Evolutionary conservation across 148 eudicot species (phyloP).

Genomic region (Spergularia marina): DNA sequence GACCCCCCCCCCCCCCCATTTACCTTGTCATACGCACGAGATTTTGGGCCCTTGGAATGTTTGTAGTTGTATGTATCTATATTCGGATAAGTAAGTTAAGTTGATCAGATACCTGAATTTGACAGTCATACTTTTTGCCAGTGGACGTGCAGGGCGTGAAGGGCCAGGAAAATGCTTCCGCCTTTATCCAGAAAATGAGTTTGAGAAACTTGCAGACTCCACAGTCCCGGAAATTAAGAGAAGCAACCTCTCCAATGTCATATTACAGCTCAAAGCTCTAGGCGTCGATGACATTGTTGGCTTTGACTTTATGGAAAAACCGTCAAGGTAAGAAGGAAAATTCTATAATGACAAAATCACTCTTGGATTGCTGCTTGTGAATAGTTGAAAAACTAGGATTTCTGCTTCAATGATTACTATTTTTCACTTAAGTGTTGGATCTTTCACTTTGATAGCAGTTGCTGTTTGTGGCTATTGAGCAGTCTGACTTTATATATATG

Average conservation of each 20-base stretch:
- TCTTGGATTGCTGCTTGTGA: neutral
- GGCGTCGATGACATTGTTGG: conserved; percentile 83
- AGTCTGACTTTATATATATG: neutral
- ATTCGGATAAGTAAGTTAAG: neutral
- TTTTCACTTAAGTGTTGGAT: no score
- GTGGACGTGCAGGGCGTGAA: conserved; percentile 99
- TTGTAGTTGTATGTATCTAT: neutral
- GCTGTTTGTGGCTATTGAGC: neutral
- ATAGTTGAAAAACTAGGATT: neutral
- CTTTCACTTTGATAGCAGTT: neutral
- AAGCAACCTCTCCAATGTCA: conserved; percentile 76
- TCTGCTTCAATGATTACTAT: neutral
- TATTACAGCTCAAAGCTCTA: conserved; percentile 90
- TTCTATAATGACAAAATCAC: neutral
- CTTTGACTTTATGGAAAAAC: conserved; percentile 95
- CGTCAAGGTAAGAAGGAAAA: conserved; percentile 52
- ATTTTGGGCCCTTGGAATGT: no score
- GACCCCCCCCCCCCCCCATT: no score
- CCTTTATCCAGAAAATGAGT: conserved; percentile 76
- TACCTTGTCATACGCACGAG: no score
- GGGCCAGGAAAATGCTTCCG: conserved; percentile 97
- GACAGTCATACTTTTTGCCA: conserved; percentile 28
- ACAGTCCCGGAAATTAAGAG: conserved; percentile 90
- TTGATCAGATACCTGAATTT: conserved; percentile 10
- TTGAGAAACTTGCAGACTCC: conserved; percentile 74